Base-by-base conservation (phyloP, 148 eudicot genomes). In the Rhododendron ovatum region DNA sequence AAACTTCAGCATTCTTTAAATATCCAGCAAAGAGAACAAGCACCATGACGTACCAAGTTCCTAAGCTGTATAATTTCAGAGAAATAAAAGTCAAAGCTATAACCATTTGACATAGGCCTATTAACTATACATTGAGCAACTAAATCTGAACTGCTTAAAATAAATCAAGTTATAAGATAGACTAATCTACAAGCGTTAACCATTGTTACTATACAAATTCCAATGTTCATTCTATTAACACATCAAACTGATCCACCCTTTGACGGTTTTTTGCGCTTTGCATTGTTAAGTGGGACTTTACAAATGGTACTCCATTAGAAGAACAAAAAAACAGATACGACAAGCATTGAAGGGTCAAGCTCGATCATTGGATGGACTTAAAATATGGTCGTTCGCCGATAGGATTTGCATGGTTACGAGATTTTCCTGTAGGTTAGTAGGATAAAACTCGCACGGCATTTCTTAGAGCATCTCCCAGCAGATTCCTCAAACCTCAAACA, bases 1-100 rank as follows among this genome's bases (percentile, higher is more conserved):
- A 85, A 82, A 91, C 50, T 84, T 91, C 91, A 45, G 92, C 86
- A 45, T 91, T 80, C 88, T 86, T 89, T 59, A 91, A 78, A 63
- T 88, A 91, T 22, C 92, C 92, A 30, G 76, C 39, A 71, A 71
- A 30, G 8, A 28, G 76, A 2, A 71, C 39, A 13, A 71, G 76
- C 7, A 1, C 76, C 18, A 28, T 30, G 18, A 30, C 3, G 37
- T 28, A 71, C 76, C 76, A 71, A 1, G 4, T n/a, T 24, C 28
- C 39, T 12, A 71, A 14, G 18, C 35, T 71, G 76, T 14, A 71
- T 4, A 14, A 4, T 71, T 63, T 10, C 10, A 4, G 2, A 74
- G 8, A 74, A 74, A 35, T 14, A 33, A 41, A 76, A 39, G 8
- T 39, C 5, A 76, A 30, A 73, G 30, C 77, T 15, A 30, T 30